phyloP scores from a whole-genome alignment of 1,284 basidiomycete species.

The Cryptococcus maquisensis region DNA sequence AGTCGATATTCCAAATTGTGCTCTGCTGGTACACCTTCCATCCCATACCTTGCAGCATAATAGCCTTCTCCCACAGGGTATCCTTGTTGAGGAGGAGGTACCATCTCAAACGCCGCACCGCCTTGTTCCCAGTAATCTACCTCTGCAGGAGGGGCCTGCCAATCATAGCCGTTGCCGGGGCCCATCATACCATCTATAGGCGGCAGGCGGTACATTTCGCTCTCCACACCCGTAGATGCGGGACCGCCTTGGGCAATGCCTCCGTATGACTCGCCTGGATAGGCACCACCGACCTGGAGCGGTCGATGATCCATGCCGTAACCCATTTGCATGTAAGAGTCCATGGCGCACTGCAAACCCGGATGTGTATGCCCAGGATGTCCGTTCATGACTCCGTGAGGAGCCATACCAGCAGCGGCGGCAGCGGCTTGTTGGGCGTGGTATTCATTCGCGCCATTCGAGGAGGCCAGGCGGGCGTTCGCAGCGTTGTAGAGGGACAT shows the following conservation, averaged over 20 bases:
- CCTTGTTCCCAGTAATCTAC: slow-evolving; percentile 15
- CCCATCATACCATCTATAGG: slow-evolving; percentile 23
- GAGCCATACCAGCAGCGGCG: not conserved
- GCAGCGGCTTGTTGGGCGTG: slow-evolving; percentile 16
- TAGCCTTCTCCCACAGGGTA: slow-evolving; percentile 9
- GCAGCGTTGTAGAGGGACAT: slow-evolving; percentile 31
- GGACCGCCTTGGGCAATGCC: not conserved
- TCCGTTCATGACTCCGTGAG: not conserved
- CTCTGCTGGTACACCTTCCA: not conserved
- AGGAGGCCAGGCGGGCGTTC: slow-evolving; percentile 6
- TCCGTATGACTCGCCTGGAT: not conserved
- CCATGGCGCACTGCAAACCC: slow-evolving; percentile 18
- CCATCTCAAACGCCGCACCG: not conserved
- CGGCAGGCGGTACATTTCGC: slow-evolving; percentile 30
- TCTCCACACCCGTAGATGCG: slow-evolving; percentile 3
- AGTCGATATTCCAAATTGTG: slow-evolving; percentile 13
- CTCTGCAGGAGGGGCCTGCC: slow-evolving; percentile 2
- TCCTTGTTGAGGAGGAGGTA: not conserved
- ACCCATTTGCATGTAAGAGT: slow-evolving; percentile 21
- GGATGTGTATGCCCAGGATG: not conserved
- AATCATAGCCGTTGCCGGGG: slow-evolving; percentile 10
- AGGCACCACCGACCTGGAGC: slow-evolving; percentile 1
- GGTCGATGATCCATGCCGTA: slow-evolving; percentile 27
- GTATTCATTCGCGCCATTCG: slow-evolving; percentile 5
- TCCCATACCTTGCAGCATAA: not conserved